Evolutionary conservation across 108 stramenopile species (phyloP).

Genomic region (Cylindrotheca closterium): DNA sequence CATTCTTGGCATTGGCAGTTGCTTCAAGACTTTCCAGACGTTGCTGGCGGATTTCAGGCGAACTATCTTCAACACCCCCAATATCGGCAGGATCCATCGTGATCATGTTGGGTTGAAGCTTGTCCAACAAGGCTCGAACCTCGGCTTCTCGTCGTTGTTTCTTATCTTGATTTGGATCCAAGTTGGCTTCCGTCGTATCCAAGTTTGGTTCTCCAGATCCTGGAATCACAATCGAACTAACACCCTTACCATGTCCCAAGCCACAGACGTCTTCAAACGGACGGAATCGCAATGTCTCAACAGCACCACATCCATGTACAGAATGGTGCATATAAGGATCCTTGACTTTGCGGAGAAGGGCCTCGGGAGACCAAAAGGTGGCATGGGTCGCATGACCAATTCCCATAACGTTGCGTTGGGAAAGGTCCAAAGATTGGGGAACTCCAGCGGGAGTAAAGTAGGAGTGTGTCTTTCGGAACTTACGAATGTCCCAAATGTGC

Average conservation of each 20-base stretch:
- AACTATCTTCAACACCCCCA: constrained; percentile 82
- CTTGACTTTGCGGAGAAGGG: constrained; percentile 60
- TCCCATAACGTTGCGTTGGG: constrained; percentile 89
- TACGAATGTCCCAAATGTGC: constrained; percentile 96
- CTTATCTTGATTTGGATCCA: constrained; percentile 89
- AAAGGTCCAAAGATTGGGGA: constrained; percentile 84
- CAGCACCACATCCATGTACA: constrained; percentile 54
- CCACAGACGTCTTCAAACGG: constrained; percentile 98
- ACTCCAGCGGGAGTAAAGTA: constrained; percentile 65
- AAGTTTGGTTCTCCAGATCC: constrained; percentile 96
- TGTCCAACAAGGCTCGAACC: constrained; percentile 93
- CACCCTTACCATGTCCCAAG: constrained; percentile 89
- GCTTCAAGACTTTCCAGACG: constrained; percentile 59
- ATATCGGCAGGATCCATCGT: constrained; percentile 89
- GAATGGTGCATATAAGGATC: constrained; percentile 93
- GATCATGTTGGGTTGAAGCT: constrained; percentile 95
- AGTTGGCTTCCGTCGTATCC: constrained; percentile 88
- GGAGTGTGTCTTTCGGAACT: constrained; percentile 61
- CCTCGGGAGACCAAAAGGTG: constrained; percentile 88
- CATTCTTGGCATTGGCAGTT: constrained; percentile 46
- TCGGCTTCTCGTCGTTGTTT: constrained; percentile 95
- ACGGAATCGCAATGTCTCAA: constrained; percentile 86
- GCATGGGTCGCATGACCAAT: constrained; percentile 84
- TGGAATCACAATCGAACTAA: constrained; percentile 92
- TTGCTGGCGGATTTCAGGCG: constrained; percentile 53